phyloP scores from a whole-genome alignment of 2,329 filamentous ascomycete species.

The Aspergillus sp. region DNA sequence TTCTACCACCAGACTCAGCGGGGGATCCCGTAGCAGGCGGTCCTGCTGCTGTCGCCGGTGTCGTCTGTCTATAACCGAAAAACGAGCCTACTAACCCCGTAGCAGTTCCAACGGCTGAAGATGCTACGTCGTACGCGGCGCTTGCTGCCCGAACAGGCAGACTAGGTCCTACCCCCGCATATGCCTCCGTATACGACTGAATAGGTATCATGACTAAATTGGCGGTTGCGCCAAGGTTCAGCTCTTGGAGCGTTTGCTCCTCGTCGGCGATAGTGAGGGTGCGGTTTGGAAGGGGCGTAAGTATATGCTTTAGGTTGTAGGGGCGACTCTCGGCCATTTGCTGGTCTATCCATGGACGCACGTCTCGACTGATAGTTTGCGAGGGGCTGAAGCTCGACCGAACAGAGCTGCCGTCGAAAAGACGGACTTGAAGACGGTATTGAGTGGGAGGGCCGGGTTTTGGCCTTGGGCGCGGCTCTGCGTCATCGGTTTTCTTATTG shows the following conservation, averaged over 20 bases:
- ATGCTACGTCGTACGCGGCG: constrained; percentile 35
- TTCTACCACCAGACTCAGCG: constrained; percentile 5
- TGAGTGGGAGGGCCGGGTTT: constrained; percentile 19
- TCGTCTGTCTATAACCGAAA: constrained; percentile 32
- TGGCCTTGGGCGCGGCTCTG: constrained; percentile 7
- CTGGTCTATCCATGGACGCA: constrained; percentile 70
- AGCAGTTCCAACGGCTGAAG: constrained; percentile 35
- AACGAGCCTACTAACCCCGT: constrained; percentile 37
- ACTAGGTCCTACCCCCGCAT: constrained; percentile 36
- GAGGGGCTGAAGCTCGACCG: constrained; percentile 61
- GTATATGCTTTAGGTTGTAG: constrained; percentile 76
- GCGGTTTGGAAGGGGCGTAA: constrained; percentile 68
- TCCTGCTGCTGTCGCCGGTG: constrained; percentile 8
- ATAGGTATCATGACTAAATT: constrained; percentile 76
- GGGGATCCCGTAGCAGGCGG: constrained; percentile 4
- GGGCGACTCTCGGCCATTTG: constrained; percentile 51
- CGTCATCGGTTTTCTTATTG: constrained; percentile 1
- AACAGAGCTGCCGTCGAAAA: constrained; percentile 77
- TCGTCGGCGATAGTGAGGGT: constrained; percentile 70
- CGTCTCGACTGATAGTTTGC: constrained; percentile 54
- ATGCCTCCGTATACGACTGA: constrained; percentile 52
- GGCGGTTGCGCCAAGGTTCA: constrained; percentile 69
- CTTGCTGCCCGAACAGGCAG: constrained; percentile 36
- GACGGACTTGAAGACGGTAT: constrained; percentile 65
- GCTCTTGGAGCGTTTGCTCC: constrained; percentile 49